These are phyloP conservation scores for Plasmodium sp. DNA, from an alignment of 169 alveolate genomes.

Conservation along the genomic window DNA sequence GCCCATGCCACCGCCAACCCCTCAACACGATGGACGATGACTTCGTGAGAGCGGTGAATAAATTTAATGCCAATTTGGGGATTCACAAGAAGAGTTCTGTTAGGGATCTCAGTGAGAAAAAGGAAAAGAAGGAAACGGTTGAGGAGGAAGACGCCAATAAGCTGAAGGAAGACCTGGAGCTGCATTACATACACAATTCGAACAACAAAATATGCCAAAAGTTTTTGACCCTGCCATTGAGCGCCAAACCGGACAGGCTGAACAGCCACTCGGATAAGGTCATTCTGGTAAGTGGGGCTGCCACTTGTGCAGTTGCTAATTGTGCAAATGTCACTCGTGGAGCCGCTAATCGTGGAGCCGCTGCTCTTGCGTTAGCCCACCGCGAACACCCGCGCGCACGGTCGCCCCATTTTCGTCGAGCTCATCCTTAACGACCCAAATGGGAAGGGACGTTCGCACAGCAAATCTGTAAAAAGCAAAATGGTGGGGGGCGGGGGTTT, in stretches of 20 bases:
- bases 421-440: conserved; percentile 5
- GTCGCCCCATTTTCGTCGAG: neutral
- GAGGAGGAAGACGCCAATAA: neutral
- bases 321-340: too few relatives aligned
- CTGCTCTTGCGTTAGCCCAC: neutral
- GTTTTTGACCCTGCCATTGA: conserved; percentile 39
- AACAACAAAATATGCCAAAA: conserved; percentile 68
- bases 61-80: conserved; percentile 33
- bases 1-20: neutral
- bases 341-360: neutral
- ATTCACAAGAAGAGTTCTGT: conserved; percentile 3
- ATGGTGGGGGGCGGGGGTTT: neutral
- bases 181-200: conserved; percentile 53
- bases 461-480: neutral
- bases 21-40: conserved; percentile 57
- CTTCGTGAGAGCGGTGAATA: conserved; percentile 47
- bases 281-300: conserved; percentile 25
- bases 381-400: neutral
- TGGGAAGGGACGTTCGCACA: conserved; percentile 23
- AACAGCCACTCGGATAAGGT: conserved; percentile 52
- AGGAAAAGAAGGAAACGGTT: neutral
- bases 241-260: conserved; percentile 19
- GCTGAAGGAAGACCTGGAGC: conserved; percentile 58
- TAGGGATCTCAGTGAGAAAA: neutral
- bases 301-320: too few relatives aligned